Percentiles rank a stretch among this genome's conserved stretches.
These are phyloP conservation scores for Hymenoscyphus linearis DNA, from an alignment of 2,329 filamentous ascomycete genomes.

Conservation along the genomic window DNA sequence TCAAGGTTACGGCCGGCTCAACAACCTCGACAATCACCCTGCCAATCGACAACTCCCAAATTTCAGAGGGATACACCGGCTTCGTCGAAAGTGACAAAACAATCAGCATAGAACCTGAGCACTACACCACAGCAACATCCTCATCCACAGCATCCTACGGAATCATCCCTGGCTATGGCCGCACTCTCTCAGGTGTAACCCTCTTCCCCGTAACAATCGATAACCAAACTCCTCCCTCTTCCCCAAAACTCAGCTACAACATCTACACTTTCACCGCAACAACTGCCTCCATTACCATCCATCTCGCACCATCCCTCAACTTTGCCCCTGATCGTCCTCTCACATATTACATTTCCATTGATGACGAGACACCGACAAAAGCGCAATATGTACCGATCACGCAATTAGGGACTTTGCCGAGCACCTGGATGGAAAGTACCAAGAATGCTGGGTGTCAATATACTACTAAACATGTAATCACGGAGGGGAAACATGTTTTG, in stretches of 20 bases:
- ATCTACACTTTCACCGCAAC: constrained; percentile 52
- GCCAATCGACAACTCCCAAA: constrained; percentile 9
- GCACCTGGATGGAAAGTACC: constrained; percentile 13
- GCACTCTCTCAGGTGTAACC: constrained; percentile 51
- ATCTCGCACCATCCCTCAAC: constrained; percentile 46
- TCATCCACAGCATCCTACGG: constrained; percentile 38
- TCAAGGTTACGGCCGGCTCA: constrained; percentile 5
- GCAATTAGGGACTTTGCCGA: constrained; percentile 16
- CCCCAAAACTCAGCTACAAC: constrained; percentile 53
- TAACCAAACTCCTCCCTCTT: constrained; percentile 42
- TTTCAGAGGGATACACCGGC: constrained; percentile 6
- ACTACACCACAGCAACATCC: constrained; percentile 40
- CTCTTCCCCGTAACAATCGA: constrained; percentile 47
- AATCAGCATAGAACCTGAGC: constrained; percentile 47
- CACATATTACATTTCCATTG: constrained; percentile 44
- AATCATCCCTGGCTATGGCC: constrained; percentile 48
- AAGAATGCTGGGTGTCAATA: constrained; percentile 11
- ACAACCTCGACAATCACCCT: constrained; percentile 8
- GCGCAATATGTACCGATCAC: constrained; percentile 28
- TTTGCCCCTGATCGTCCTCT: constrained; percentile 44
- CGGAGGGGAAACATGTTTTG: constrained; percentile 24
- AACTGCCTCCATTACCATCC: constrained; percentile 37
- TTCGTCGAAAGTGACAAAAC: constrained; percentile 31
- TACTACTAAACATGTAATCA: constrained; percentile 17
- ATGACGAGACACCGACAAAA: constrained; percentile 30